Conservation (phyloP, 345 rosid species). For the Mallotus nudiflorus region DNA sequence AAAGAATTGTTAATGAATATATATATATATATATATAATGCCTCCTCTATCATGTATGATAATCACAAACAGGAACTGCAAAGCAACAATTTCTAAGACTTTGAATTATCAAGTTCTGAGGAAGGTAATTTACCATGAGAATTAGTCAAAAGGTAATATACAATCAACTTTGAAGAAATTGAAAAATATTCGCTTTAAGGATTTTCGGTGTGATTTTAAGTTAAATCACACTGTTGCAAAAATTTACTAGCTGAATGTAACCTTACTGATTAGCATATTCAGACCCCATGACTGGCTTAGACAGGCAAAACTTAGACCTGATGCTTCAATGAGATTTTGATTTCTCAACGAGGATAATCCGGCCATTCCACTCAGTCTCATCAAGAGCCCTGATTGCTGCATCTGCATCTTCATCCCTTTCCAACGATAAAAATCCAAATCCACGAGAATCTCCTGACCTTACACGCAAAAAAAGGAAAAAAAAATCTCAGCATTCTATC, state of each 20-base stretch:
- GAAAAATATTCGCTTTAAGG: not conserved
- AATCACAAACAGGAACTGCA: not conserved
- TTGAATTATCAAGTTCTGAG: not conserved
- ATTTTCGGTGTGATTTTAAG: not conserved
- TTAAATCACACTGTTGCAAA: not conserved
- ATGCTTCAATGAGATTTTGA: conserved; percentile 22
- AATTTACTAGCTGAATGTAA: not conserved
- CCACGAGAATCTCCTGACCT: conserved; percentile 31
- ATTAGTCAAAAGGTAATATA: not conserved
- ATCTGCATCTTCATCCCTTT: conserved; percentile 25
- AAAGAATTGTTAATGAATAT: too few relatives aligned
- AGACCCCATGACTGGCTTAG: not conserved
- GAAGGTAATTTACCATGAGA: not conserved
- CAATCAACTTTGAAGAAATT: not conserved
- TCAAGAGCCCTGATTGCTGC: conserved; percentile 34
- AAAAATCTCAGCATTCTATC: not conserved
- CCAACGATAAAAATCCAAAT: conserved; percentile 31
- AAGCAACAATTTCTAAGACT: not conserved
- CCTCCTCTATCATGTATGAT: too few relatives aligned
- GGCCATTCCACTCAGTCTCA: conserved; percentile 37
- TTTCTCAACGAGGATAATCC: conserved; percentile 30
- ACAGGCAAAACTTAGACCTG: too few relatives aligned
- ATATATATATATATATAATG: too few relatives aligned
- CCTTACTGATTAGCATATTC: not conserved
- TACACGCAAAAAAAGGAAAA: conserved; percentile 9